Evolutionary conservation across 176 grass and related monocot species (phyloP).

Genomic region (Cenchrus americanus): DNA sequence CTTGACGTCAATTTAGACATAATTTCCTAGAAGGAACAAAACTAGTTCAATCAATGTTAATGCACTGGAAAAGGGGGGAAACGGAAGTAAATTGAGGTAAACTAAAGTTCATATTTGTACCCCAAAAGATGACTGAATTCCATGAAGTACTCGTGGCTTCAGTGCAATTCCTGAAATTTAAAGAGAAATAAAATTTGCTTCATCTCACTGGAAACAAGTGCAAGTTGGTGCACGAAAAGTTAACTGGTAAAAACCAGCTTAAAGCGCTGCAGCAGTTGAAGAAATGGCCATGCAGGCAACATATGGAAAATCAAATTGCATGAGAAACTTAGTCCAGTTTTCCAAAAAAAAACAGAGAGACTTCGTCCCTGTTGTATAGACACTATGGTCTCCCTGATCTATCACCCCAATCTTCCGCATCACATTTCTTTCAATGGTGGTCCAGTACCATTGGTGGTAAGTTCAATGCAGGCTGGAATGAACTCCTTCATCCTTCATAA

Average conservation of each 20-base stretch:
- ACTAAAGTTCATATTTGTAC: constrained; percentile 46
- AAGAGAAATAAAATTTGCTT: constrained; percentile 36
- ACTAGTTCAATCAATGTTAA: constrained; percentile 29
- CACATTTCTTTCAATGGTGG: too few species aligned
- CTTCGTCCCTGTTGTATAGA: too few species aligned
- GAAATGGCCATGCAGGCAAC: constrained; percentile 34
- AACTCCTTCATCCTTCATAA: too few species aligned
- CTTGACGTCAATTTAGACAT: constrained; percentile 67
- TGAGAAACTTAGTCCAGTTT: too few species aligned
- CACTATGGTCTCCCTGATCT: too few species aligned
- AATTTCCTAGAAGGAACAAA: constrained; percentile 49
- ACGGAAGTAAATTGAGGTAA: constrained; percentile 4
- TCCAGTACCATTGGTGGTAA: too few species aligned
- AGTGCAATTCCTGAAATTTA: constrained; percentile 67
- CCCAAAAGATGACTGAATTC: constrained; percentile 70
- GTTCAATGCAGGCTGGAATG: too few species aligned
- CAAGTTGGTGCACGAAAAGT: constrained; percentile 13
- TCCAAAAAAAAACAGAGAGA: too few species aligned
- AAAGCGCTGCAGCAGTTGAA: constrained; percentile 24
- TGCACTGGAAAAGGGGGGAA: constrained; percentile 18
- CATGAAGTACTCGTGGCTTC: constrained; percentile 70
- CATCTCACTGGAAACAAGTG: constrained; percentile 36
- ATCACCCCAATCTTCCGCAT: too few species aligned
- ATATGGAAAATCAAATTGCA: neutral
- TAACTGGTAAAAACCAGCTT: constrained; percentile 20